A percentile compares a stretch with the other conserved stretches of the same genome.
Conservation (phyloP, 2,329 filamentous ascomycete species). For the Trichoderma sp. region DNA sequence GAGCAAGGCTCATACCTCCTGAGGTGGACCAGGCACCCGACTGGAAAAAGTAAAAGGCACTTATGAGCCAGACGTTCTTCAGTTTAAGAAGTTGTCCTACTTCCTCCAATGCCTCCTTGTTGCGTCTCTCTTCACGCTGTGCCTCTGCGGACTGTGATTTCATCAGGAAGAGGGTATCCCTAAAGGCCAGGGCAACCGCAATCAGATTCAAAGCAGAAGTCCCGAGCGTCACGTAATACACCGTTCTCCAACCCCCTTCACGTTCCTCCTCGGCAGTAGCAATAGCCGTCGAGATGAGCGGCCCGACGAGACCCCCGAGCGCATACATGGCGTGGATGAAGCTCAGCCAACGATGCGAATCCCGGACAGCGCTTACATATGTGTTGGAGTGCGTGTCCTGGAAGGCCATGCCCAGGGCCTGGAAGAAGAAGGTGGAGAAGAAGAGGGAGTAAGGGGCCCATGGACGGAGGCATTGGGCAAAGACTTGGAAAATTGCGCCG, state of each 20-base stretch:
- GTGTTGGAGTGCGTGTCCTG: constrained; percentile 21
- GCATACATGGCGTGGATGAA: constrained; percentile 22
- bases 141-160: neutral
- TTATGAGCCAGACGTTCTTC: constrained; percentile 19
- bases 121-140: neutral
- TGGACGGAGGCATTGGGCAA: constrained; percentile 19
- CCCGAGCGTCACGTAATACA: neutral
- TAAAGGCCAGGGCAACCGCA: neutral
- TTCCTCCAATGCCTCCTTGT: neutral
- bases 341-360: constrained; percentile 19
- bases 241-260: neutral
- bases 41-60: constrained; percentile 21
- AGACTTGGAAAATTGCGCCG: constrained; percentile 17
- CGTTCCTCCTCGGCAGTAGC: neutral
- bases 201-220: neutral
- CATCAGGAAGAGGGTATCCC: neutral
- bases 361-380: neutral
- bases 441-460: constrained; percentile 20
- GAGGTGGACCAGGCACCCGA: constrained; percentile 17
- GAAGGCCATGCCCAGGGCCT: constrained; percentile 18
- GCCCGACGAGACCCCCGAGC: constrained; percentile 17
- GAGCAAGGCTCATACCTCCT: neutral
- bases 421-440: constrained; percentile 15
- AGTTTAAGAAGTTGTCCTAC: constrained; percentile 4
- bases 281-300: constrained; percentile 19